A percentile compares a stretch with the other conserved stretches of the same genome.
These are phyloP conservation scores for Grigorovia humatica DNA, from an alignment of 805 yeast genomes.

Conservation along the genomic window DNA sequence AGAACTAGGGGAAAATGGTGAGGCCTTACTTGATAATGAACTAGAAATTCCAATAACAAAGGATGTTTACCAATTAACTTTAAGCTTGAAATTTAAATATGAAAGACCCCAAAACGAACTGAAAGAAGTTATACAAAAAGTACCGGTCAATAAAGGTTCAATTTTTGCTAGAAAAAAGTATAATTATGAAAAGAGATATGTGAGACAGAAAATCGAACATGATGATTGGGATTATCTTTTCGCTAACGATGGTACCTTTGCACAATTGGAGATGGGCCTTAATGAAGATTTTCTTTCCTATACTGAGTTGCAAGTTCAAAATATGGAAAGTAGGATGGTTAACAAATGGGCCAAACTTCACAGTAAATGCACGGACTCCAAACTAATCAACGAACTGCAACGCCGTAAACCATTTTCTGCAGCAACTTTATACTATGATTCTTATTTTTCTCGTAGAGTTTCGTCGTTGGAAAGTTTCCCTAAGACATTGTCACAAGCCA, in stretches of 20 bases:
- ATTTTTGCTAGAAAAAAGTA: conserved; percentile 29
- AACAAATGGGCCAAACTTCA: conserved; percentile 63
- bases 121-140: conserved; percentile 51
- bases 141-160: conserved; percentile 33
- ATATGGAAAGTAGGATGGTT: conserved; percentile 17
- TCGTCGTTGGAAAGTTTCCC: conserved; percentile 57
- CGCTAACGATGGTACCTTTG: conserved; percentile 87
- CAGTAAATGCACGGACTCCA: background rate
- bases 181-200: conserved; percentile 34
- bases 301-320: conserved; percentile 6
- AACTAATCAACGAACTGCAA: conserved; percentile 6
- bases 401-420: conserved; percentile 44
- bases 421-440: conserved; percentile 56
- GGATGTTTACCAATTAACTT: conserved; percentile 41
- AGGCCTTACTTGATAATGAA: conserved; percentile 49
- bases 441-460: conserved; percentile 59
- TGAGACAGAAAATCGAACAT: conserved; percentile 36
- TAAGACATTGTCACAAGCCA: conserved; percentile 50
- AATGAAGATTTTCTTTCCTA: conserved; percentile 10
- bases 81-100: conserved; percentile 64
- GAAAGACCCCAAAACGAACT: conserved; percentile 36
- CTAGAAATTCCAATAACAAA: conserved; percentile 45
- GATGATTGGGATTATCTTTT: conserved; percentile 56
- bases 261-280: conserved; percentile 52
- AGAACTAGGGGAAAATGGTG: conserved; percentile 20